A percentile compares a stretch with the other conserved stretches of the same genome.
Evolutionary conservation across 1,284 basidiomycete genomes (phyloP).

Genomic region (Fomitopsis schrenkii): DNA sequence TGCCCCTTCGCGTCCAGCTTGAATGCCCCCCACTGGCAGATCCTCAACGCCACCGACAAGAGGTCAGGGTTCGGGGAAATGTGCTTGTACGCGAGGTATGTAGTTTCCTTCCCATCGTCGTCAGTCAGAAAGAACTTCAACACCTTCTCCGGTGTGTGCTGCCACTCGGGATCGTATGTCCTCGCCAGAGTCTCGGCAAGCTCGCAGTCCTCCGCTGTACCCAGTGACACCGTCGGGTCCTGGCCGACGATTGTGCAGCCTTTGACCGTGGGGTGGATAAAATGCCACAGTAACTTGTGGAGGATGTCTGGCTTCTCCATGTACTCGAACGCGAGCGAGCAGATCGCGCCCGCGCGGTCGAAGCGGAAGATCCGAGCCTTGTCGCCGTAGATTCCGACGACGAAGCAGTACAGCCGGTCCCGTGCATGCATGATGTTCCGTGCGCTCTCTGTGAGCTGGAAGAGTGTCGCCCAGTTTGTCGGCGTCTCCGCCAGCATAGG

Average conservation of each 20-base stretch:
- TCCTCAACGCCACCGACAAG: slow-evolving; percentile 1
- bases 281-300: slow-evolving; percentile 12
- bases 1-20: not conserved
- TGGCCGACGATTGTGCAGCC: slow-evolving; percentile 5
- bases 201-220: not conserved
- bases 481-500: not conserved
- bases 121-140: not conserved
- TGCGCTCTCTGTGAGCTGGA: slow-evolving; percentile 9
- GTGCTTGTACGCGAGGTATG: slow-evolving; percentile 7
- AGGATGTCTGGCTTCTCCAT: slow-evolving; percentile 3
- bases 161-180: not conserved
- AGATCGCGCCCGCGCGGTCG: slow-evolving; percentile 11
- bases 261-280: slow-evolving; percentile 8
- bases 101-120: not conserved
- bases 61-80: slow-evolving; percentile 8
- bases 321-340: slow-evolving; percentile 2
- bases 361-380: slow-evolving; percentile 13
- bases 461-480: not conserved
- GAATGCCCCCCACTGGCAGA: slow-evolving; percentile 2
- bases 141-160: not conserved
- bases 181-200: not conserved
- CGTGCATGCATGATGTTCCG: slow-evolving; percentile 9
- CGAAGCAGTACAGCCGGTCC: slow-evolving; percentile 3
- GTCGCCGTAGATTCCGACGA: slow-evolving; percentile 13
- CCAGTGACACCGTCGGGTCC: slow-evolving; percentile 5